Percentiles rank a stretch among this genome's conserved stretches.
These are phyloP conservation scores for Gossypium rotundifolium DNA, from an alignment of 345 rosid species.

Conservation along the genomic window DNA sequence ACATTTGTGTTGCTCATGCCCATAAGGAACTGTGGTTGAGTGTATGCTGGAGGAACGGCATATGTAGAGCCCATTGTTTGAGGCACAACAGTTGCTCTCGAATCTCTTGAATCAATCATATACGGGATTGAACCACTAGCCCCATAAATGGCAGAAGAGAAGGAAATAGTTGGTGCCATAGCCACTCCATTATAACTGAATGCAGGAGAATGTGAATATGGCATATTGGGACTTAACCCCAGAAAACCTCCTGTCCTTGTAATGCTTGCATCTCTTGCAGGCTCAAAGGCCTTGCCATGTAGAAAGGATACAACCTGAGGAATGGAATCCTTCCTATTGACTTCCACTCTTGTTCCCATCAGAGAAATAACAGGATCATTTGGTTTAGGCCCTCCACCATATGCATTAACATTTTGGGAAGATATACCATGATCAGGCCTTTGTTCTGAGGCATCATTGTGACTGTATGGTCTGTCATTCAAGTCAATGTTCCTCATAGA, in stretches of 20 bases:
- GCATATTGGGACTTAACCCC: conserved; percentile 47
- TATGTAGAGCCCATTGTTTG: conserved; percentile 52
- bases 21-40: conserved; percentile 63
- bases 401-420: conserved; percentile 27
- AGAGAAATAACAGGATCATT: conserved; percentile 65
- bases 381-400: conserved; percentile 38
- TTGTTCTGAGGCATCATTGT: conserved; percentile 44
- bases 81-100: conserved; percentile 59
- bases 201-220: conserved; percentile 53
- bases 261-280: conserved; percentile 32
- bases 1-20: conserved; percentile 45
- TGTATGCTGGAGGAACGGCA: conserved; percentile 36
- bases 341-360: conserved; percentile 69
- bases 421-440: conserved; percentile 28
- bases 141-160: conserved; percentile 54
- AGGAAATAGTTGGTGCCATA: conserved; percentile 46
- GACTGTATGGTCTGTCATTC: conserved; percentile 67
- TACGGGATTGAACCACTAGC: conserved; percentile 61
- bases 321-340: conserved; percentile 41
- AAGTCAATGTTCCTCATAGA: conserved; percentile 70
- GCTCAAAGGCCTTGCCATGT: conserved; percentile 55
- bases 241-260: conserved; percentile 48
- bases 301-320: conserved; percentile 41
- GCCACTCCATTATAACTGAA: conserved; percentile 56
- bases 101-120: conserved; percentile 57